Evolutionary conservation across 108 stramenopile genomes (phyloP).

Genomic region (Conticribra weissflogii): DNA sequence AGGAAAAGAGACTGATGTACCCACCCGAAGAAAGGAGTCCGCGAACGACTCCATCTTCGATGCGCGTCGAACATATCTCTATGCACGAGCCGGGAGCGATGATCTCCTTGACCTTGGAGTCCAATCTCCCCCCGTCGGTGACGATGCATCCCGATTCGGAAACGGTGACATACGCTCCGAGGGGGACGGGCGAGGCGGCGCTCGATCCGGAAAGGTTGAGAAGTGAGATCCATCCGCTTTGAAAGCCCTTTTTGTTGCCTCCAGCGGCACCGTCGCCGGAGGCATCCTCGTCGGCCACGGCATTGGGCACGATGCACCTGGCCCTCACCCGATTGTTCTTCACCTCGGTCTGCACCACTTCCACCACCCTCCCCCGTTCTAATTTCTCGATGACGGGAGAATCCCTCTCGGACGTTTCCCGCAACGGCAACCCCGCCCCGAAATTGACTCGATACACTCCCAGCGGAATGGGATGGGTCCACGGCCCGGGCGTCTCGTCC

Average conservation of each 20-base stretch:
- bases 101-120: slow-evolving; percentile 40
- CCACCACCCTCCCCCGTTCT: slow-evolving; percentile 37
- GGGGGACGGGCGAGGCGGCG: slow-evolving; percentile 38
- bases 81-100: slow-evolving; percentile 35
- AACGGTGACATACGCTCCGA: slow-evolving; percentile 42
- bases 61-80: slow-evolving; percentile 41
- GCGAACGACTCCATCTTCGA: slow-evolving; percentile 41
- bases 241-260: no score
- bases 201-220: slow-evolving; percentile 30
- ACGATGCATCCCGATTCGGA: slow-evolving; percentile 38
- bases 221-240: slow-evolving; percentile 43
- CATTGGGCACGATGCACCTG: slow-evolving; percentile 24
- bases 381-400: slow-evolving; percentile 34
- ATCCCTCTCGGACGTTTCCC: slow-evolving; percentile 44
- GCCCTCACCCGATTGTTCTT: slow-evolving; percentile 43
- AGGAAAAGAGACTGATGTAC: slow-evolving; percentile 35
- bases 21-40: slow-evolving; percentile 44
- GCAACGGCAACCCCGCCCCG: slow-evolving; percentile 19
- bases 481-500: background rate
- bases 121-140: slow-evolving; percentile 40
- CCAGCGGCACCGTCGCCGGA: background rate
- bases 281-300: slow-evolving; percentile 2
- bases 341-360: slow-evolving; percentile 45
- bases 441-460: slow-evolving; percentile 36
- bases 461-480: slow-evolving; percentile 10